Base-by-base conservation (phyloP, 2,329 filamentous ascomycete genomes). In the Pseudocercospora eumusae region DNA sequence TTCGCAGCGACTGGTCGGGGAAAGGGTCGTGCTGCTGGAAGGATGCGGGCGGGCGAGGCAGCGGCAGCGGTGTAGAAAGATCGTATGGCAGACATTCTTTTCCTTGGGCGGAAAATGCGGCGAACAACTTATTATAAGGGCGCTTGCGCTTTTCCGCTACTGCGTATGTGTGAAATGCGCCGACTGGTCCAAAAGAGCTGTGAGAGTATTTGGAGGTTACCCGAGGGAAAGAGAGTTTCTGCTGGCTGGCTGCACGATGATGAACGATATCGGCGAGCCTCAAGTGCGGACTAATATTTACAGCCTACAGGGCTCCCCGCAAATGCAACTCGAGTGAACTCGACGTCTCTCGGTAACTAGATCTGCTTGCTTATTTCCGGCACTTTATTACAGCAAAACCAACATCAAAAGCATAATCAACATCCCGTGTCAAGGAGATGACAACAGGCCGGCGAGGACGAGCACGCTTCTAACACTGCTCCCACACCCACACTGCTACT, bases 1-100 rank as follows among this genome's bases (percentile, higher is more conserved):
- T 70, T 72, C 44, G 73, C 72, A 36, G 72, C 71, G 56, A 73
- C 59, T 56, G 72, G 71, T 58, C 71, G 64, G 31, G 70, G 68
- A 63, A 74, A 72, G 50, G 71, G 56, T 56, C 68, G 68, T 40
- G 68, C 60, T 40, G 69, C 60, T 31, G 65, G 18, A 27, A 65
- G 50, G 42, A 69, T 45, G 25, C 67, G 40, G 28, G 65, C 53
- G 63, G 60, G 58, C 56, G 62, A 36, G 64, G 61, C 47, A 62
- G 63, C 44, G 64, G 61, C 47, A 62, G 63, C 44, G 53, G 60
- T 57, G 40, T 36, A 59, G 28, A 62, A 56, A 21, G 55, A 57
- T 31, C 69, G 67, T 10, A 71, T 60, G 42, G 66, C 53, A 61
- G 69, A 69, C 69, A 71, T 71, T 59, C 45, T 63, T 53, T 57